Evolutionary conservation across 331 rosid species (phyloP).

Genomic region (Ulmus americana): DNA sequence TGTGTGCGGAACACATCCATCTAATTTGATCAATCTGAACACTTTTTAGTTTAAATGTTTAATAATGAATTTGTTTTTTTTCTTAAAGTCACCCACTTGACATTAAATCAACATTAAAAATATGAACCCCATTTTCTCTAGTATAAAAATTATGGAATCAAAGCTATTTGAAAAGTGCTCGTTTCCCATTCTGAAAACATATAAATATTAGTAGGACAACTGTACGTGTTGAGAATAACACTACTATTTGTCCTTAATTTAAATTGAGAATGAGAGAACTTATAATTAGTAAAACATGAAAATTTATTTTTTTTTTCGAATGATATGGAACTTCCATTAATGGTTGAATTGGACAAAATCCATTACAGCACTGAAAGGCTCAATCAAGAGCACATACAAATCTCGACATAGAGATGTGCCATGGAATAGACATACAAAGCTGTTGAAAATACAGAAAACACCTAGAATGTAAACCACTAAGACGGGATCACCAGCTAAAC

Average conservation of each 20-base stretch:
- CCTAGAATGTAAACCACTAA: too few species aligned
- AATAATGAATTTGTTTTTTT: constrained; percentile 20
- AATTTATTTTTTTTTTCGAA: too few species aligned
- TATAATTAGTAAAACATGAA: neutral
- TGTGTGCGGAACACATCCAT: neutral
- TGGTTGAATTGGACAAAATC: too few species aligned
- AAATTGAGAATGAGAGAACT: constrained; percentile 32
- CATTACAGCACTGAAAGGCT: too few species aligned
- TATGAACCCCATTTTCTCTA: constrained; percentile 29
- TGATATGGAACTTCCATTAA: too few species aligned
- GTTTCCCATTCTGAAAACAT: constrained; percentile 29
- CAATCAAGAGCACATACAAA: too few species aligned
- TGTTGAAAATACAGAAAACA: too few species aligned
- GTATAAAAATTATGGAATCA: constrained; percentile 24
- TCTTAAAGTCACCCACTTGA: constrained; percentile 32
- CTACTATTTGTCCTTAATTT: constrained; percentile 38
- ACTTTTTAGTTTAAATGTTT: constrained; percentile 16
- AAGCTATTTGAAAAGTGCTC: constrained; percentile 24
- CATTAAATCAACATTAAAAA: constrained; percentile 21
- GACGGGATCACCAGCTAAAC: too few species aligned
- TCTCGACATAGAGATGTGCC: too few species aligned
- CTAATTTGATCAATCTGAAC: neutral
- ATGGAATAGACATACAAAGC: too few species aligned
- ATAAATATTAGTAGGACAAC: constrained; percentile 40
- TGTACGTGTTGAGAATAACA: constrained; percentile 46